phyloP scores from a whole-genome alignment of 2,329 filamentous ascomycete species.

The Penicillium thymicola region DNA sequence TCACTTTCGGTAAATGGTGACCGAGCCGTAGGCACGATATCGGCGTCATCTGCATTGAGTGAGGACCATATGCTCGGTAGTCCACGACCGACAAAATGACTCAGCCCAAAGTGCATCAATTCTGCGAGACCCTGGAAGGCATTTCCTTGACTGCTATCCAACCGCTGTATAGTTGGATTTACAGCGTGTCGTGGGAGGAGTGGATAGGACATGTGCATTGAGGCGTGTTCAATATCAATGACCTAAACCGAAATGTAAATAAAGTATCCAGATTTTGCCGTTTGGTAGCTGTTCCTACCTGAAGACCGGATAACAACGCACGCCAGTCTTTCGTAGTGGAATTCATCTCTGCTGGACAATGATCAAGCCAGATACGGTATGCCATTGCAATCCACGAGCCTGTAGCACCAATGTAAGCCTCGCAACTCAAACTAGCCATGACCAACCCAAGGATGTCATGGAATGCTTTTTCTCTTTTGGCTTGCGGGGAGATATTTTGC shows the following conservation, averaged over 20 bases:
- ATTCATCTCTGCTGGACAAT: conserved; percentile 18
- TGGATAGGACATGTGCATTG: conserved; percentile 32
- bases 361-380: conserved; percentile 29
- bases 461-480: conserved; percentile 16
- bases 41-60: conserved; percentile 19
- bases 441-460: conserved; percentile 30
- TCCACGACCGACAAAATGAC: conserved; percentile 30
- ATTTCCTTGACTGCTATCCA: conserved; percentile 22
- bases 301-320: conserved; percentile 27
- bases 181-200: conserved; percentile 27
- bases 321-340: conserved; percentile 21
- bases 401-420: conserved; percentile 27
- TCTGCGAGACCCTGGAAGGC: conserved; percentile 28
- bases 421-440: conserved; percentile 32
- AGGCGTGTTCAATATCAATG: conserved; percentile 32
- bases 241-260: conserved; percentile 14
- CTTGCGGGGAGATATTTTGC: neutral
- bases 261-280: neutral
- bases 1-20: conserved; percentile 27
- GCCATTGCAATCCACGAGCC: conserved; percentile 32
- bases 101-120: conserved; percentile 32
- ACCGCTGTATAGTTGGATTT: conserved; percentile 15
- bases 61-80: conserved; percentile 31
- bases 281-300: conserved; percentile 14
- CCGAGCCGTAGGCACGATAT: conserved; percentile 7